phyloP scores from a whole-genome alignment of 371 early-diverging fungal species.

The Mortierella sp. region DNA sequence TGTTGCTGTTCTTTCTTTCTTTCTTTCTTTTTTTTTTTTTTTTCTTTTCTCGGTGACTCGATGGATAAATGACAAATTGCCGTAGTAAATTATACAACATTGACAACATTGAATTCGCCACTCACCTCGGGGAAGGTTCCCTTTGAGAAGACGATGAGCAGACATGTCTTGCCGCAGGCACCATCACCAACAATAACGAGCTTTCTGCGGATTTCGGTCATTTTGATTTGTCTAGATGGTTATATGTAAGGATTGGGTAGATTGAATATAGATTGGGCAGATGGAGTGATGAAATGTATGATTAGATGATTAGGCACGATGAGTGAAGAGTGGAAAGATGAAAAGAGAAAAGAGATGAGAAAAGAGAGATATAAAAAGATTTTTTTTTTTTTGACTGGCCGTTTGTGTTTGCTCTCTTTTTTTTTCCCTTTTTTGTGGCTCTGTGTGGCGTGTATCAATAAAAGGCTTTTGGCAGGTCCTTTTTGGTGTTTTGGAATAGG shows the following conservation, averaged over 20 bases:
- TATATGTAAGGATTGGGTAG: not conserved
- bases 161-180: constrained; percentile 98
- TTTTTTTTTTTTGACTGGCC: not conserved
- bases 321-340: not conserved
- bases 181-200: constrained; percentile 98
- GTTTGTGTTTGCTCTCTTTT: not conserved
- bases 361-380: constrained; percentile 1
- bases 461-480: not conserved
- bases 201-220: constrained; percentile 93
- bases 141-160: constrained; percentile 94
- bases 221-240: constrained; percentile 31
- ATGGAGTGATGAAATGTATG: not conserved
- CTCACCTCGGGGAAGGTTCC: constrained; percentile 93
- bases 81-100: too few species aligned
- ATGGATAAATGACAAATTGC: too few species aligned
- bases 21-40: not conserved
- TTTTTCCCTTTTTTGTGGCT: constrained; percentile 1
- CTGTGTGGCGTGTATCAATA: not conserved
- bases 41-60: not conserved
- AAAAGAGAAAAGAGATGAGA: constrained; percentile 6
- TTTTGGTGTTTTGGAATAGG: constrained; percentile 22
- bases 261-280: not conserved
- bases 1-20: not conserved
- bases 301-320: not conserved
- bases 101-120: not conserved